Base-by-base conservation (phyloP, 192 early-diverging fungal genomes). In the Podila verticillata region DNA sequence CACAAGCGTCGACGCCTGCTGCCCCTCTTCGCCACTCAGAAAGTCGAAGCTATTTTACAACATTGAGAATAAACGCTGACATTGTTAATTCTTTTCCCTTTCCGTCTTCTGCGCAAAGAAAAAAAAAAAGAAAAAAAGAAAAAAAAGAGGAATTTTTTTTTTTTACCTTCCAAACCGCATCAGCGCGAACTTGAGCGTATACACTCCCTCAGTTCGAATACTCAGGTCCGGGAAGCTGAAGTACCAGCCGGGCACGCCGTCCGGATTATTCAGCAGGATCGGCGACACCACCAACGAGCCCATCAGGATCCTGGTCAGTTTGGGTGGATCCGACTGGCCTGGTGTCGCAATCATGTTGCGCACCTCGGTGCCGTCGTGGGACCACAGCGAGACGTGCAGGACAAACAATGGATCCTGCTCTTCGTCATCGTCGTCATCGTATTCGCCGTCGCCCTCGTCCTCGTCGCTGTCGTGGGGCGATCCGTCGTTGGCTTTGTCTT, bases 211-310 rank as follows among this genome's bases (percentile, higher is more conserved):
- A 2, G 91, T 91, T 4, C 92, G 85, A 39, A 94, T 92, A 29
- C 90, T 91, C 36, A 94, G 72, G 67, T 94, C 92, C 7, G 93
- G 91, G 72, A 93, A 94, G 48, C 90, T 91, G 85, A 94, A 94
- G 72, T 90, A 94, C 62, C 90, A 90, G 2, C 93, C 92, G 4
- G 84, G 84, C 65, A 91, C 84, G 30, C 90, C 90, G 17, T 85
- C 61, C 6, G 81, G 68, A 58, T 90, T 87, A 29, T 85, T 85
- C 35, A 91, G 61, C 26, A 87, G 26, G 29, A 81, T 84, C n/a
- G 89, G 89, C 3, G 90, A 91, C 7, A 87, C 87, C 4, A 90
- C 90, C 20, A 91, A 54, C 8, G 88, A 86, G 2, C 90, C 90
- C 89, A 91, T 89, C 30, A 91, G 64, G 13, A 91, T 88, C 59